Conservation (phyloP, 345 rosid genomes). For the Punica granatum region DNA sequence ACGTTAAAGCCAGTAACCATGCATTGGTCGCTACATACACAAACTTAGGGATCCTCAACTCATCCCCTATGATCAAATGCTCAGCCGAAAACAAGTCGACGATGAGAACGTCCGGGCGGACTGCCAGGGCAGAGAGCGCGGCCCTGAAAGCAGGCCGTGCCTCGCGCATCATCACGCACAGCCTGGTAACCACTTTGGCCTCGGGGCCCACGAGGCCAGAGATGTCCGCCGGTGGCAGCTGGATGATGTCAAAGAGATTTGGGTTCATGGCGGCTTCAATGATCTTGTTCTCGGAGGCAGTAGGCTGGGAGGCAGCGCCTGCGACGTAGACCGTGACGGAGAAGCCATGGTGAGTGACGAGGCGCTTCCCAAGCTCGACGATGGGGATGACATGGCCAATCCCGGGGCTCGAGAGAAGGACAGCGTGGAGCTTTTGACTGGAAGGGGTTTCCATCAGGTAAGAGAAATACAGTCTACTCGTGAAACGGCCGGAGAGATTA, state of each 20-base stretch:
- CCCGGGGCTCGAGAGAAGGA: slow-evolving; percentile 49
- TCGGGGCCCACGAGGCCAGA: slow-evolving; percentile 21
- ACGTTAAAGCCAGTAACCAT: slow-evolving; percentile 39
- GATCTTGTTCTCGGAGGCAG: slow-evolving; percentile 18
- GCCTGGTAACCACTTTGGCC: slow-evolving; percentile 17
- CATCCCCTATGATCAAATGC: slow-evolving; percentile 26
- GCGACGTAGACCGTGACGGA: slow-evolving; percentile 31
- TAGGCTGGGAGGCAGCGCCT: slow-evolving; percentile 11
- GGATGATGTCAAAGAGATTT: slow-evolving; percentile 17
- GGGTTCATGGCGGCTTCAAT: slow-evolving; percentile 14
- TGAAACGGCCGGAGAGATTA: too few species aligned
- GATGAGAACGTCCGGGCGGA: slow-evolving; percentile 36
- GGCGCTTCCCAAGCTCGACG: slow-evolving; percentile 45
- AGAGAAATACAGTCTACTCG: too few species aligned
- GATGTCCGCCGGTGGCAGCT: slow-evolving; percentile 29
- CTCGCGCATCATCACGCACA: slow-evolving; percentile 35
- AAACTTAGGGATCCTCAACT: slow-evolving; percentile 29
- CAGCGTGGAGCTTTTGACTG: slow-evolving; percentile 34
- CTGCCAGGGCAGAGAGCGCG: slow-evolving; percentile 19
- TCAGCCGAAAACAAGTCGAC: slow-evolving; percentile 43
- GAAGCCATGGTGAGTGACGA: slow-evolving; percentile 22
- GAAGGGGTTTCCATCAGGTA: too few species aligned
- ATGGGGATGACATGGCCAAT: slow-evolving; percentile 53
- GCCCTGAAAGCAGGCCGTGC: slow-evolving; percentile 22
- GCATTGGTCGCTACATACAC: slow-evolving; percentile 32